Percentiles rank a stretch among this genome's conserved stretches.
These are phyloP conservation scores for Pythium dissimile DNA, from an alignment of 352 stramenopile genomes.

Conservation along the genomic window DNA sequence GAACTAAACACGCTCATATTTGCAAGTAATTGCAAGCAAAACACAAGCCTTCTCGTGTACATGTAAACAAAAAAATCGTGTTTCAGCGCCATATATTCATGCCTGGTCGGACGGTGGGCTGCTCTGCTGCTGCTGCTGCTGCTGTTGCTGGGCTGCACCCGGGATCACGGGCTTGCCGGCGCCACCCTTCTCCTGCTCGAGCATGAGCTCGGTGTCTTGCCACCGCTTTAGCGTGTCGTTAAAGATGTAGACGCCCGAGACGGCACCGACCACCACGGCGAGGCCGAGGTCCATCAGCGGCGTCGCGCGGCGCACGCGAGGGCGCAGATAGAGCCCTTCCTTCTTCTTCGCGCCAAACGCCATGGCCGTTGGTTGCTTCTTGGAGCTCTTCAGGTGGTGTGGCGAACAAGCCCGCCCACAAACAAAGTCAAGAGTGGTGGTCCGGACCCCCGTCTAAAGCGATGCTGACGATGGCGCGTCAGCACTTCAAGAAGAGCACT, in stretches of 20 bases:
- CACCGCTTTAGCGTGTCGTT: slow-evolving; percentile 59
- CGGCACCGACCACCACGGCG: slow-evolving; percentile 43
- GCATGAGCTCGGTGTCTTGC: slow-evolving; percentile 31
- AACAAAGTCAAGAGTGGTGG: background rate
- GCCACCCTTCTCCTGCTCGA: slow-evolving; percentile 4
- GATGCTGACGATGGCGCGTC: slow-evolving; percentile 6
- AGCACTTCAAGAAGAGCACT: background rate
- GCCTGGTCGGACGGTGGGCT: background rate
- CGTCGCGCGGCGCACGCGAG: slow-evolving; percentile 46
- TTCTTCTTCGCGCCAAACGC: slow-evolving; percentile 49
- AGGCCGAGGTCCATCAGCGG: slow-evolving; percentile 61
- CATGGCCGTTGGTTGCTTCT: slow-evolving; percentile 12
- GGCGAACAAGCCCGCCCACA: background rate
- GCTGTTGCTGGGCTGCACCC: background rate
- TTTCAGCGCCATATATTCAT: background rate
- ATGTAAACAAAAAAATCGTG: too few relatives aligned
- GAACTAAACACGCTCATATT: too few relatives aligned
- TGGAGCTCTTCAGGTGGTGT: background rate
- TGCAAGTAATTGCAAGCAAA: too few relatives aligned
- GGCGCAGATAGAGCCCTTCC: slow-evolving; percentile 36
- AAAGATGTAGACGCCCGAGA: slow-evolving; percentile 75
- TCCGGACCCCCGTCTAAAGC: slow-evolving; percentile 1
- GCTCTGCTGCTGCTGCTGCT: background rate
- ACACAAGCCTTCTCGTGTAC: too few relatives aligned
- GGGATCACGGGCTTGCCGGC: slow-evolving; percentile 11